phyloP scores from a whole-genome alignment of 257 asterid genomes.

The Forsythia viridissima region DNA sequence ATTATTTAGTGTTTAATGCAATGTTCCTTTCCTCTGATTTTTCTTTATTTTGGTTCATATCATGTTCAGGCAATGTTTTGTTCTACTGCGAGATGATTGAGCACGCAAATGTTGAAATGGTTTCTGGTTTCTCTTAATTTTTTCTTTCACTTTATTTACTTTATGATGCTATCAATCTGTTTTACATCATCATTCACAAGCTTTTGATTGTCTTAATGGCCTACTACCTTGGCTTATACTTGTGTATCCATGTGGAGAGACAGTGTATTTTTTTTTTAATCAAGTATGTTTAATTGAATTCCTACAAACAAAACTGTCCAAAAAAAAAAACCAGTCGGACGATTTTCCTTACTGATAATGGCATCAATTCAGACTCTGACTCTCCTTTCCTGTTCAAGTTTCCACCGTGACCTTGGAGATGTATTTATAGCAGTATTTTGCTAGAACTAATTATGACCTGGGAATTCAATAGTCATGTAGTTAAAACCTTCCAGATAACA shows the following conservation, averaged over 20 bases:
- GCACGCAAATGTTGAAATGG: too few relatives aligned
- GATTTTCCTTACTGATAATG: not conserved
- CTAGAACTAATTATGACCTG: not conserved
- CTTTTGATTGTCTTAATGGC: too few relatives aligned
- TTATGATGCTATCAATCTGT: not conserved
- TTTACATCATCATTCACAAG: too few relatives aligned
- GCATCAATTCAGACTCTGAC: not conserved
- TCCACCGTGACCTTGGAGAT: not conserved
- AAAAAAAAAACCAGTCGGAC: too few relatives aligned
- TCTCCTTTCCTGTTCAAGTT: not conserved
- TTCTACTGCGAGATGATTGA: slow-evolving; percentile 5
- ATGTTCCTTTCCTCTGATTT: not conserved
- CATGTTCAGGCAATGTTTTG: too few relatives aligned
- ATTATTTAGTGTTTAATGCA: not conserved
- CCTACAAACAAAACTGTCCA: too few relatives aligned
- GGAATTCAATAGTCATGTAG: not conserved
- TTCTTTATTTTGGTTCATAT: too few relatives aligned
- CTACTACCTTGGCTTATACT: too few relatives aligned
- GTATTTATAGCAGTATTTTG: not conserved
- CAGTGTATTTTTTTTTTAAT: too few relatives aligned
- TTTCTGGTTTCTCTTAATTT: too few relatives aligned
- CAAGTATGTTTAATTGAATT: too few relatives aligned
- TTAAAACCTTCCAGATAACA: not conserved
- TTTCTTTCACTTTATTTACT: not conserved
- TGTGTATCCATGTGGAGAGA: too few relatives aligned